Evolutionary conservation across 1,139 yeast genomes (phyloP).

Genomic region (Pichia norvegensis): DNA sequence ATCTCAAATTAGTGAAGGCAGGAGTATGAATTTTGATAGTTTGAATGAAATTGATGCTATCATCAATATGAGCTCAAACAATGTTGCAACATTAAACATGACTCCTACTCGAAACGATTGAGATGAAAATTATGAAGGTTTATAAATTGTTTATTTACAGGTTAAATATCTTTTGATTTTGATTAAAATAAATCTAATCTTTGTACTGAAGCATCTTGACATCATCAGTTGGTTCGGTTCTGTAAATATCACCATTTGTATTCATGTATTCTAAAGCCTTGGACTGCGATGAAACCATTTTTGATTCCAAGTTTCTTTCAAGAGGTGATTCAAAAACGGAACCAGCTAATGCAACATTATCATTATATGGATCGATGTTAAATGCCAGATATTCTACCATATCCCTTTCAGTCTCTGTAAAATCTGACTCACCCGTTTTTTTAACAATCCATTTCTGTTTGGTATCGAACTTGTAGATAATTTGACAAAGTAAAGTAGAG

Average conservation of each 20-base stretch:
- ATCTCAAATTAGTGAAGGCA: constrained; percentile 5
- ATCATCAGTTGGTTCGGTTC: constrained; percentile 30
- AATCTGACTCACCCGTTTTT: constrained; percentile 35
- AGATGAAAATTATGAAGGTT: neutral
- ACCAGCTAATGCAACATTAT: constrained; percentile 65
- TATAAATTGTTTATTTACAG: constrained; percentile 3
- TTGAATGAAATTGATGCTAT: constrained; percentile 13
- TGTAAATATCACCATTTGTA: constrained; percentile 44
- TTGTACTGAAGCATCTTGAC: constrained; percentile 14
- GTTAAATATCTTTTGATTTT: neutral
- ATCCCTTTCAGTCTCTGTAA: constrained; percentile 40
- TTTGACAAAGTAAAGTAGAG: constrained; percentile 48
- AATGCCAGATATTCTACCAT: constrained; percentile 71
- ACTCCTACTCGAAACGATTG: constrained; percentile 10
- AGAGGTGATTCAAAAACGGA: constrained; percentile 62
- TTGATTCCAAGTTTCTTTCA: constrained; percentile 28
- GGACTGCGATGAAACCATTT: constrained; percentile 22
- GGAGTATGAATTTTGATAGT: constrained; percentile 5
- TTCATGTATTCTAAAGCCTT: constrained; percentile 38
- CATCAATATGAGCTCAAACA: constrained; percentile 8
- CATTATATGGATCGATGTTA: constrained; percentile 64
- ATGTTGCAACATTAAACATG: constrained; percentile 9
- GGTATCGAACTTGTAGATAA: constrained; percentile 69
- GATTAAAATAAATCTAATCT: constrained; percentile 1
- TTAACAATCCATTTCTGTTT: constrained; percentile 58